Evolutionary conservation across 768 basidiomycete species (phyloP).

Genomic region (Artomyces pyxidatus): DNA sequence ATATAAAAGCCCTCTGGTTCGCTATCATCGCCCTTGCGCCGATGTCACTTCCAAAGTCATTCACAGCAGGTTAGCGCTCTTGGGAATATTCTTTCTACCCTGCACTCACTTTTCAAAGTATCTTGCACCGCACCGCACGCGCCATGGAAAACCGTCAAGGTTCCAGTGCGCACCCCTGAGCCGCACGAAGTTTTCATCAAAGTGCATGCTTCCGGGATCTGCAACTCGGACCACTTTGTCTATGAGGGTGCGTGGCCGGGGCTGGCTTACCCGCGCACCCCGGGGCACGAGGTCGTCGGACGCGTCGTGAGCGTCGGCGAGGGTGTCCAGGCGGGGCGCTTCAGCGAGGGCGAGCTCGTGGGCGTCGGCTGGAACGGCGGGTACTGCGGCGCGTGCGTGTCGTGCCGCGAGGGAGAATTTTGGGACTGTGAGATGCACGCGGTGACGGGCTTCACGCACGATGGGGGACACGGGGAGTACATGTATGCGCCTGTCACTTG

Average conservation of each 20-base stretch:
- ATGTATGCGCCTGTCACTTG: constrained; percentile 10
- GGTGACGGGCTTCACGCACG: constrained; percentile 11
- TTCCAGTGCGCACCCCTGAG: background rate
- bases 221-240: constrained; percentile 13
- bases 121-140: background rate
- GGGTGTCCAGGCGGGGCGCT: background rate
- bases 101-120: too few species aligned
- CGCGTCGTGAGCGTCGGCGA: constrained; percentile 4
- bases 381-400: constrained; percentile 4
- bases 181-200: constrained; percentile 9
- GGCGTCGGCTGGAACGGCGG: constrained; percentile 12
- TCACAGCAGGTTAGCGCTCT: too few species aligned
- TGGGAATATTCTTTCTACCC: too few species aligned
- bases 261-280: constrained; percentile 7
- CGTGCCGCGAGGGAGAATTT: constrained; percentile 5
- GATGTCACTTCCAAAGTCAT: too few species aligned
- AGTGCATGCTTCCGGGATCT: constrained; percentile 11
- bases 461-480: constrained; percentile 15
- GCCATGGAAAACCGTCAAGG: constrained; percentile 1
- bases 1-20: too few species aligned
- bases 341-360: constrained; percentile 6
- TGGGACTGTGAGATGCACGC: constrained; percentile 3
- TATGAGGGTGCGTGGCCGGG: constrained; percentile 6
- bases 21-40: too few species aligned
- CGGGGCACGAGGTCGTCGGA: constrained; percentile 13